Evolutionary conservation across 2,329 filamentous ascomycete genomes (phyloP).

Genomic region (Penicillium hordei): DNA sequence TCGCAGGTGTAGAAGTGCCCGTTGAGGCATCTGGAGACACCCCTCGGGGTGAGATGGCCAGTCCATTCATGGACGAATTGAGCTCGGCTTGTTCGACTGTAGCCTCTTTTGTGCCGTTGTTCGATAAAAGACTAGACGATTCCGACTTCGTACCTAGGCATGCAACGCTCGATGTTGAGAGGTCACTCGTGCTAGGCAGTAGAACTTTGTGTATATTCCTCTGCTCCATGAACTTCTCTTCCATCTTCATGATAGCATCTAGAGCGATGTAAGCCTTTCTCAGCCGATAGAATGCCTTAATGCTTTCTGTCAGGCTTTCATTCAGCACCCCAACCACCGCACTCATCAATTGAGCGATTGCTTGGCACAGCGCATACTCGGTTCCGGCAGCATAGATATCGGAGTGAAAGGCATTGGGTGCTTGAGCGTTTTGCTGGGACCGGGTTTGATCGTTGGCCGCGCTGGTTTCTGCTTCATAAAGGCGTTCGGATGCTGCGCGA

Average conservation of each 20-base stretch:
- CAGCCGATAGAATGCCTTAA: constrained; percentile 90
- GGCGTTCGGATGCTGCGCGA: constrained; percentile 61
- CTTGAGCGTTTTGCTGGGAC: constrained; percentile 63
- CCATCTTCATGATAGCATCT: constrained; percentile 73
- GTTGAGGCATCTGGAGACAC: constrained; percentile 21
- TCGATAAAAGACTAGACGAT: constrained; percentile 15
- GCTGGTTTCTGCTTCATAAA: constrained; percentile 72
- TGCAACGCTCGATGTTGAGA: constrained; percentile 13
- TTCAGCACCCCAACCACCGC: constrained; percentile 87
- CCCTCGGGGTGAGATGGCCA: constrained; percentile 23
- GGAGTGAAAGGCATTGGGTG: constrained; percentile 54
- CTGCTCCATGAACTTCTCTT: constrained; percentile 58
- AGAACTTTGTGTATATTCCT: constrained; percentile 26
- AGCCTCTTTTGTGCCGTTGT: constrained; percentile 19
- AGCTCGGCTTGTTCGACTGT: constrained; percentile 19
- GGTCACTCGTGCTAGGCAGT: constrained; percentile 14
- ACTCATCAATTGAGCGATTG: constrained; percentile 83
- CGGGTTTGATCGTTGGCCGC: constrained; percentile 75
- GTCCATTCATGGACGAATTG: constrained; percentile 22
- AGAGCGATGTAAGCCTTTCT: constrained; percentile 84
- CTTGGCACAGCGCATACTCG: constrained; percentile 81
- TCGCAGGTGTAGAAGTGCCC: constrained; percentile 25
- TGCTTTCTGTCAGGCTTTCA: constrained; percentile 85
- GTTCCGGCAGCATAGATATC: constrained; percentile 77
- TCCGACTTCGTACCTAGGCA: constrained; percentile 10